phyloP scores from a whole-genome alignment of 2,329 filamentous ascomycete genomes.

The Xylariaceae sp. region DNA sequence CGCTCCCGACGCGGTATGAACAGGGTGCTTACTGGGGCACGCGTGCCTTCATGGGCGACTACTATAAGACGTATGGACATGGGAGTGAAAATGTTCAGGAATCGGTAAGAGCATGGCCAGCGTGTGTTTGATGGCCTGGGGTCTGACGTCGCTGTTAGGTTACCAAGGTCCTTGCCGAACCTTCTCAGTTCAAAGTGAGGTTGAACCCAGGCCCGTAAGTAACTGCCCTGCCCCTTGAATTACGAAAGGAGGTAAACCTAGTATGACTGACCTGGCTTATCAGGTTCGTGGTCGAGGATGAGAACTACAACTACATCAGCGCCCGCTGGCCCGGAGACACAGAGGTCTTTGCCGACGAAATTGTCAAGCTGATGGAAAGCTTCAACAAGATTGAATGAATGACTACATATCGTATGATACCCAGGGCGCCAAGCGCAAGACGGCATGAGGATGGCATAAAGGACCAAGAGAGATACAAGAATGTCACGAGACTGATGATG shows the following conservation, averaged over 20 bases:
- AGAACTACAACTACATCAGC: constrained; percentile 45
- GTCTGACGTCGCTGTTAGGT: constrained; percentile 30
- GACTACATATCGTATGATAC: not conserved
- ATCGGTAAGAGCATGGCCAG: constrained; percentile 40
- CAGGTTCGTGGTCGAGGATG: constrained; percentile 45
- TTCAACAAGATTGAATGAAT: constrained; percentile 25
- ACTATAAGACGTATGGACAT: constrained; percentile 52
- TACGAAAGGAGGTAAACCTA: not conserved
- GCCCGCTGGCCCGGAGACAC: constrained; percentile 42
- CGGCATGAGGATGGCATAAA: no score
- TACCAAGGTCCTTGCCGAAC: constrained; percentile 37
- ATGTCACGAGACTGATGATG: no score
- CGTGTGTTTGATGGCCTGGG: no score
- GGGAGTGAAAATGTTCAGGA: constrained; percentile 44
- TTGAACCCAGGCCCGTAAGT: constrained; percentile 39
- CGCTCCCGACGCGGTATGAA: constrained; percentile 45
- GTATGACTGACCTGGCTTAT: constrained; percentile 6
- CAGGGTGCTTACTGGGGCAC: constrained; percentile 45
- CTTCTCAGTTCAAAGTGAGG: constrained; percentile 41
- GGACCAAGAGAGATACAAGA: no score
- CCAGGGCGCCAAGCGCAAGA: no score
- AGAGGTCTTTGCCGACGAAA: constrained; percentile 36
- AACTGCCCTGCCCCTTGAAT: not conserved
- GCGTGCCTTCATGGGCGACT: constrained; percentile 44
- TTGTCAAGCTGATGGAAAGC: constrained; percentile 36